Evolutionary conservation across 108 stramenopile species (phyloP).

Genomic region (Nitzschia sp.): DNA sequence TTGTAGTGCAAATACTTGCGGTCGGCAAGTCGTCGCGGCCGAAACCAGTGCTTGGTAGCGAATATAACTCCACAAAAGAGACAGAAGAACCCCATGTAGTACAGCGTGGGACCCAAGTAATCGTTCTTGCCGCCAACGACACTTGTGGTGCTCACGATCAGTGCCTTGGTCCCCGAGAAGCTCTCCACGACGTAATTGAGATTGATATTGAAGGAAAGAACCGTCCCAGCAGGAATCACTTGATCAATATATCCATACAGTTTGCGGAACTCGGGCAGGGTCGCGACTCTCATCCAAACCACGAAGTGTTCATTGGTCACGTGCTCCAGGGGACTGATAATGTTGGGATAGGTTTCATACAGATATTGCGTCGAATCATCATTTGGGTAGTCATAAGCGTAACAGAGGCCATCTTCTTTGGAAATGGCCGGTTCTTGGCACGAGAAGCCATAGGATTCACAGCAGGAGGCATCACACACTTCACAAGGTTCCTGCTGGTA

Average conservation of each 20-base stretch:
- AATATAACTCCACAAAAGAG: constrained; percentile 78
- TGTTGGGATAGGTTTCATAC: constrained; percentile 80
- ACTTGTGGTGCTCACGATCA: constrained; percentile 82
- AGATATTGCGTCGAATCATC: constrained; percentile 80
- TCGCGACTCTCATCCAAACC: constrained; percentile 98
- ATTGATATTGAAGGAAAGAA: constrained; percentile 70
- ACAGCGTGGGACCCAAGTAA: constrained; percentile 80
- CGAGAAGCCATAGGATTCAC: constrained; percentile 53
- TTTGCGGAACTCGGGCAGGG: constrained; percentile 92
- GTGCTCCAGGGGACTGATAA: constrained; percentile 83
- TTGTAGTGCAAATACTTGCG: constrained; percentile 88
- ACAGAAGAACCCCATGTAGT: constrained; percentile 79
- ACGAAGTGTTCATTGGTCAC: constrained; percentile 97
- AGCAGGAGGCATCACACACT: constrained; percentile 55
- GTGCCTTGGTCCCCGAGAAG: constrained; percentile 81
- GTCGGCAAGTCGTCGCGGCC: constrained; percentile 87
- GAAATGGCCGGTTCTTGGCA: constrained; percentile 57
- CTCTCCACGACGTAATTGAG: constrained; percentile 87
- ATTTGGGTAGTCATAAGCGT: constrained; percentile 87
- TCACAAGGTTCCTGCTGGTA: constrained; percentile 62
- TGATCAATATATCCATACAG: constrained; percentile 93
- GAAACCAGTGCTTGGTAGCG: constrained; percentile 71
- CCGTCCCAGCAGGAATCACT: constrained; percentile 70
- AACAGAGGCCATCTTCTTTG: constrained; percentile 59
- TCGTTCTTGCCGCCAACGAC: constrained; percentile 90